Percentiles rank a stretch among this genome's conserved stretches.
phyloP scores from a whole-genome alignment of 2,329 filamentous ascomycete species.

The Ceratocystis eucalypticola region DNA sequence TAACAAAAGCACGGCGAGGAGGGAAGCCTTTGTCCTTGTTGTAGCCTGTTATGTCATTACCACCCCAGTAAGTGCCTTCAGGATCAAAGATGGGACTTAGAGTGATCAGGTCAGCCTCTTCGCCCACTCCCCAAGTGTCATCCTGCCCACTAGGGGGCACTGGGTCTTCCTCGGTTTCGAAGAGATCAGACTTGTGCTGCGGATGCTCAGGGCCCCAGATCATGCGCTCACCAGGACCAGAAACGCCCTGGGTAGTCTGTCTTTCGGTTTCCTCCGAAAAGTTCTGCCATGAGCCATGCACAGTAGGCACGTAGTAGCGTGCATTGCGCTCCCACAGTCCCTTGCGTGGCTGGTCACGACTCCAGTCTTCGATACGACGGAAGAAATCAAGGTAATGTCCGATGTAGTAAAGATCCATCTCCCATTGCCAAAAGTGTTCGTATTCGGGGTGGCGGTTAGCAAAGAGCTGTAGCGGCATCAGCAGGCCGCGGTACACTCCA shows the following conservation, averaged over 20 bases:
- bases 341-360: slow-evolving; percentile 60
- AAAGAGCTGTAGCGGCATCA: slow-evolving; percentile 93
- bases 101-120: slow-evolving; percentile 83
- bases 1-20: slow-evolving; percentile 72
- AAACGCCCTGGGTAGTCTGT: slow-evolving; percentile 21
- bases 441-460: slow-evolving; percentile 79
- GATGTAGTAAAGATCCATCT: slow-evolving; percentile 84
- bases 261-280: slow-evolving; percentile 36
- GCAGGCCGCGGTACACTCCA: slow-evolving; percentile 80
- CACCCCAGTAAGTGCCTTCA: slow-evolving; percentile 69
- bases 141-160: slow-evolving; percentile 54
- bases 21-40: slow-evolving; percentile 48
- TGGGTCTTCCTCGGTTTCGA: slow-evolving; percentile 60
- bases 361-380: slow-evolving; percentile 55
- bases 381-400: slow-evolving; percentile 73
- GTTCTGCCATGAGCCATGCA: slow-evolving; percentile 68
- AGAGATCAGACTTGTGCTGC: slow-evolving; percentile 52
- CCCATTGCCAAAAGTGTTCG: slow-evolving; percentile 89
- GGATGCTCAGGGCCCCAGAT: slow-evolving; percentile 79
- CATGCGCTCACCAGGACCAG: slow-evolving; percentile 34
- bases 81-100: slow-evolving; percentile 89
- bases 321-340: slow-evolving; percentile 69
- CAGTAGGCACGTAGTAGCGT: slow-evolving; percentile 62
- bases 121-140: slow-evolving; percentile 80
- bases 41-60: slow-evolving; percentile 73